phyloP scores from a whole-genome alignment of 345 rosid genomes.

The Eucalyptus sideroxylon region DNA sequence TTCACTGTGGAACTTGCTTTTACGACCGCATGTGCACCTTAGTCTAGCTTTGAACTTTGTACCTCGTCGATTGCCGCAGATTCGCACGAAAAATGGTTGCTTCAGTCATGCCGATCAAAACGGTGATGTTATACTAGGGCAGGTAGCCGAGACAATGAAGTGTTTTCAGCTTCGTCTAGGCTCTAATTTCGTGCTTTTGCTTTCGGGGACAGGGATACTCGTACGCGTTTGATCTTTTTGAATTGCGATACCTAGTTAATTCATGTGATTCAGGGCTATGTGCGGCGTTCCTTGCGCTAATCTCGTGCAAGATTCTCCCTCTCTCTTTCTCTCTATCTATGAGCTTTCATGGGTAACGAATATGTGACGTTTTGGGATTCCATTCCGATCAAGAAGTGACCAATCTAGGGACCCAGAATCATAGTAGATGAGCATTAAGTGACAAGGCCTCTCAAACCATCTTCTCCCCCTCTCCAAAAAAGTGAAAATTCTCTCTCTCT shows the following conservation, averaged over 20 bases:
- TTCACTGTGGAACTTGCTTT: not conserved
- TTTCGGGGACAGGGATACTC: not conserved
- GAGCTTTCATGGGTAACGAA: not conserved
- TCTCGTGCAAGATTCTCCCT: not conserved
- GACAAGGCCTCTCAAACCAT: not conserved
- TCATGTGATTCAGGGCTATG: not conserved
- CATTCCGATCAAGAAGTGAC: not conserved
- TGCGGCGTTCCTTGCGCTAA: not conserved
- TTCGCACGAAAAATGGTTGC: not conserved
- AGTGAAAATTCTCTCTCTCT: not conserved
- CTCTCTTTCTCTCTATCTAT: not conserved
- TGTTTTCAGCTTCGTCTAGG: not conserved
- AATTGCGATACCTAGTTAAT: not conserved
- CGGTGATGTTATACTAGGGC: not conserved
- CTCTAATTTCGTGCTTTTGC: not conserved
- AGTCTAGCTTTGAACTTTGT: not conserved
- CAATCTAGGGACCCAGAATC: not conserved
- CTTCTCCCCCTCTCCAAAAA: not conserved
- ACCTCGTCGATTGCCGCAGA: not conserved
- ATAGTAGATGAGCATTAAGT: not conserved
- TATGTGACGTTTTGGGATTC: not conserved
- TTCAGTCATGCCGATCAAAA: not conserved
- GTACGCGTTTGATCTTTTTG: not conserved
- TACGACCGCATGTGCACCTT: not conserved
- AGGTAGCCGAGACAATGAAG: not conserved